Conservation (phyloP, 345 rosid genomes). For the Xanthoceras sorbifolium region DNA sequence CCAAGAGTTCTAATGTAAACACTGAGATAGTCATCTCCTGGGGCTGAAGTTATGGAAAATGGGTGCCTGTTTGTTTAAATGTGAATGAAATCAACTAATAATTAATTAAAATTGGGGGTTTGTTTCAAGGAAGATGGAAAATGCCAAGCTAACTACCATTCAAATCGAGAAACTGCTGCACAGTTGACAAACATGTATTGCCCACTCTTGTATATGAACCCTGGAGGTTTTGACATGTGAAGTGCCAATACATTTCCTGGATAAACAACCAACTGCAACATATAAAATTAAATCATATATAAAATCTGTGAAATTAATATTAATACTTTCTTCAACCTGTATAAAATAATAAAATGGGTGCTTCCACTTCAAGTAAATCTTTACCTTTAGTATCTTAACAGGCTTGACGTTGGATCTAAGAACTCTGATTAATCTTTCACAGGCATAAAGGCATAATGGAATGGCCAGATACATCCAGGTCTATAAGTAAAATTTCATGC, state of each 20-base stretch:
- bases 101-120: neutral
- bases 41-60: conserved; percentile 84
- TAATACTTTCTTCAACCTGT: neutral
- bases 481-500: conserved; percentile 24
- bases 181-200: conserved; percentile 85
- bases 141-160: conserved; percentile 45
- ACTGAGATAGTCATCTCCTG: conserved; percentile 72
- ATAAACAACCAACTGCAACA: conserved; percentile 64
- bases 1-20: conserved; percentile 76
- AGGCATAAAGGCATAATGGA: conserved; percentile 56
- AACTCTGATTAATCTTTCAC: conserved; percentile 66
- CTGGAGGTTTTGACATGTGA: conserved; percentile 73
- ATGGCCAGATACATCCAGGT: conserved; percentile 82
- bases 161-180: conserved; percentile 81
- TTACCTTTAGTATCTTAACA: conserved; percentile 62
- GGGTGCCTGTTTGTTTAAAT: conserved; percentile 64
- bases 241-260: conserved; percentile 80
- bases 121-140: neutral
- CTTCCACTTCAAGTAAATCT: no score
- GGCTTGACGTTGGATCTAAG: conserved; percentile 71
- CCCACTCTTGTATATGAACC: conserved; percentile 83
- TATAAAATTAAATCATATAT: neutral
- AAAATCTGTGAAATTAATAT: no score
- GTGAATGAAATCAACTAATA: neutral
- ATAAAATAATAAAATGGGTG: neutral